Percentiles rank a stretch among this genome's conserved stretches.
phyloP scores from a whole-genome alignment of 1,284 basidiomycete species.

The Vanrija pseudolonga region DNA sequence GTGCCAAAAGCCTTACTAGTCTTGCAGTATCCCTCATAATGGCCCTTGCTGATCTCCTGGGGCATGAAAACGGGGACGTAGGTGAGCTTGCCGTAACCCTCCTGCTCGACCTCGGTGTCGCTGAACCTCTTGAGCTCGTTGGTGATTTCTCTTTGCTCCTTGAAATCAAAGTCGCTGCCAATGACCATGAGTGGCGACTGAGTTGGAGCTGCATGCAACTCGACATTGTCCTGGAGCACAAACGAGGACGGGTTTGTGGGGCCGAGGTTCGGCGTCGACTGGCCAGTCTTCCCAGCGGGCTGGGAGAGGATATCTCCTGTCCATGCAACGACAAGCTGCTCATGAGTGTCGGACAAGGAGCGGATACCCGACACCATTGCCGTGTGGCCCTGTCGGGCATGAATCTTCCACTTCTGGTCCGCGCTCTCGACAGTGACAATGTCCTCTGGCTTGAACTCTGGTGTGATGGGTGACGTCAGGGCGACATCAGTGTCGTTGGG shows the following conservation, averaged over 20 bases:
- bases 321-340: slow-evolving; percentile 91
- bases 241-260: neutral
- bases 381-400: slow-evolving; percentile 81
- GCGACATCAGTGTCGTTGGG: slow-evolving; percentile 13
- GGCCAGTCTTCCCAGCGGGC: slow-evolving; percentile 14
- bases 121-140: slow-evolving; percentile 60
- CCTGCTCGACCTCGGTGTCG: slow-evolving; percentile 56
- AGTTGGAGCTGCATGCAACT: slow-evolving; percentile 17
- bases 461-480: slow-evolving; percentile 42
- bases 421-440: slow-evolving; percentile 30
- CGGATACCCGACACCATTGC: slow-evolving; percentile 94
- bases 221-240: slow-evolving; percentile 15
- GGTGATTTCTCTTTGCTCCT: slow-evolving; percentile 63
- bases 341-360: slow-evolving; percentile 73
- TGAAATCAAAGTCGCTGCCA: slow-evolving; percentile 55
- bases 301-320: slow-evolving; percentile 70
- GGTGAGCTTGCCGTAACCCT: slow-evolving; percentile 56
- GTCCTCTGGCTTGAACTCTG: slow-evolving; percentile 48
- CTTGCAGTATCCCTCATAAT: slow-evolving; percentile 98
- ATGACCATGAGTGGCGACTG: slow-evolving; percentile 51
- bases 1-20: slow-evolving; percentile 64
- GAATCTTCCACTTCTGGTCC: slow-evolving; percentile 65
- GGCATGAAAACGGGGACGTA: slow-evolving; percentile 92
- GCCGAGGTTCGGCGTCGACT: neutral
- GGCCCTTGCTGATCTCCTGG: slow-evolving; percentile 82